Evolutionary conservation across 805 yeast genomes (phyloP).

Genomic region (Saccharomycopsis vini): DNA sequence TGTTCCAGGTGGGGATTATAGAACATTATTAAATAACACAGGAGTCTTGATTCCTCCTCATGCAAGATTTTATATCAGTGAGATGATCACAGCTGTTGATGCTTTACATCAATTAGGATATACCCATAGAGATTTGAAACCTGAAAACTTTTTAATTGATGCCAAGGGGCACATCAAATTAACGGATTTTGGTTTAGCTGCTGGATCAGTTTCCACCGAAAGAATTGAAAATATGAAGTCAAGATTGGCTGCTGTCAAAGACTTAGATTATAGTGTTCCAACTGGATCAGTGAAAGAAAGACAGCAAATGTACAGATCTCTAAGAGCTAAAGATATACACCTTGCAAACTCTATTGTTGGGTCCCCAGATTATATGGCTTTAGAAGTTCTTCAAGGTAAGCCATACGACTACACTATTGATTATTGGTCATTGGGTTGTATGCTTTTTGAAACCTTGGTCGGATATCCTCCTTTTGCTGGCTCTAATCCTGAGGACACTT

Average conservation of each 20-base stretch:
- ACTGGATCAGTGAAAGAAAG: slow-evolving; percentile 77
- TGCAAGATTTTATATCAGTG: slow-evolving; percentile 88
- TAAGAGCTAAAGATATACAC: slow-evolving; percentile 65
- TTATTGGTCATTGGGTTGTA: slow-evolving; percentile 98
- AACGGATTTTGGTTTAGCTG: slow-evolving; percentile 95
- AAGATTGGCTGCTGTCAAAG: slow-evolving; percentile 60
- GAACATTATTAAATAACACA: slow-evolving; percentile 88
- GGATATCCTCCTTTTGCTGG: slow-evolving; percentile 98
- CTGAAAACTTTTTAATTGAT: slow-evolving; percentile 87
- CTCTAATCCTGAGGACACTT: slow-evolving; percentile 86
- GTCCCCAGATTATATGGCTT: slow-evolving; percentile 97
- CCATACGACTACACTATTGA: slow-evolving; percentile 93
- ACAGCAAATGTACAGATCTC: slow-evolving; percentile 73
- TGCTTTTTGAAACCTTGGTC: slow-evolving; percentile 89
- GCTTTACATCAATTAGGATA: slow-evolving; percentile 91
- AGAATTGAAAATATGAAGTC: slow-evolving; percentile 88
- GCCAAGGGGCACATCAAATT: slow-evolving; percentile 85
- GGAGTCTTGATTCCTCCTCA: slow-evolving; percentile 90
- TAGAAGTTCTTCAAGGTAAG: slow-evolving; percentile 91
- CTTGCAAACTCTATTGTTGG: slow-evolving; percentile 96
- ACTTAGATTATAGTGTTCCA: slow-evolving; percentile 53
- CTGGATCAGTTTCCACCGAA: slow-evolving; percentile 89
- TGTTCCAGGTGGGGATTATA: slow-evolving; percentile 99
- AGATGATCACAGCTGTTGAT: slow-evolving; percentile 93
- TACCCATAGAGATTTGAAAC: slow-evolving; percentile 94